Evolutionary conservation across 2,329 filamentous ascomycete genomes (phyloP), one percentile per base, ranked within the genome.

Genomic region (Fusarium sublunatum): DNA sequence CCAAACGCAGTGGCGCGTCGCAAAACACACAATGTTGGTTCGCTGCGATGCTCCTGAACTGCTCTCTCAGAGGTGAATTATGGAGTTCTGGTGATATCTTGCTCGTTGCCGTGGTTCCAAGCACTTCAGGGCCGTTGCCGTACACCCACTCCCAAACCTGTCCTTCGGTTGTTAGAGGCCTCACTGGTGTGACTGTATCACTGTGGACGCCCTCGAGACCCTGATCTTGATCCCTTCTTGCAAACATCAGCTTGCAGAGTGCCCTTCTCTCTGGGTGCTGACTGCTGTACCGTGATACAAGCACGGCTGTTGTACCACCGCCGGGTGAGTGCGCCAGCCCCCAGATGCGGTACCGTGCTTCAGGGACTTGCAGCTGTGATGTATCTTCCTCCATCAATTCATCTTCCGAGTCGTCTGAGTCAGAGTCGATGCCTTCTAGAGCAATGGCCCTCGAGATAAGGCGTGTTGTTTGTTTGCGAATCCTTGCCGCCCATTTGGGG

Each of bases 121-220:
- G 75, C 3, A 85, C 80, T 2, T 78, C 75, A 0, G 77, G 74
- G 0, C 82, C 82, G n/a, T 75, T 74, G 15, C 83, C 84, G 65
- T 87, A 87, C 81, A 87, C 84, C 79, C 82, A 85, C 59, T 86
- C 82, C 80, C 84, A 87, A 40, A 83, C 76, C 34, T 75, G 74
- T 0, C 79, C 85, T 70, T 88, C 85, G 2, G 84, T 85, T n/a
- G 82, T 70, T 7, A 71, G 26, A 5, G 31, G 68, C 47, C 56
- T 65, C 25, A 51, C 50, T 35, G 41, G 15, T 13, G 29, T 13
- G 34, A 22, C 32, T 13, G 35, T 4, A 13, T 34, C 45, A 15
- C 12, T 25, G 7, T 52, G 44, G 1, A 26, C 28, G 0, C 54
- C 52, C 6, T 64, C 53, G 6, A 45, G 44, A 28, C 46, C 50